These are phyloP conservation scores for Forsythia suspensa DNA, from an alignment of 257 asterid species.

Conservation along the genomic window DNA sequence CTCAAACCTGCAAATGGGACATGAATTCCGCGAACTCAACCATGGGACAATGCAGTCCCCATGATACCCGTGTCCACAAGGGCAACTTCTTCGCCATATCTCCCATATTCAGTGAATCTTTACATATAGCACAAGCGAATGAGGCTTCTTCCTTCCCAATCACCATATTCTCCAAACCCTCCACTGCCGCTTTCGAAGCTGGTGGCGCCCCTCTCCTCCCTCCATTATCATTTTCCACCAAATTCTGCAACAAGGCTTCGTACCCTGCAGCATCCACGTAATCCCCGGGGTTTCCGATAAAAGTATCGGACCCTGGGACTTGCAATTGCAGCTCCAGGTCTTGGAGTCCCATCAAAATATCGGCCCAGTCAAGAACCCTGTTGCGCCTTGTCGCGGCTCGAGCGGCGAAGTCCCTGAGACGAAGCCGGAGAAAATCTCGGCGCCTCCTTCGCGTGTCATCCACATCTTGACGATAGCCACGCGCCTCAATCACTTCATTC, in stretches of 20 bases:
- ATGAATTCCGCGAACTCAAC: constrained; percentile 80
- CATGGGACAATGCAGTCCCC: constrained; percentile 80
- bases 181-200: constrained; percentile 70
- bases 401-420: constrained; percentile 62
- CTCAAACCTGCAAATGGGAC: constrained; percentile 95
- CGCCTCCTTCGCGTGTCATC: constrained; percentile 47
- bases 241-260: constrained; percentile 71
- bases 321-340: constrained; percentile 74
- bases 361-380: constrained; percentile 86
- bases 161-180: constrained; percentile 53
- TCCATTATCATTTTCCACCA: constrained; percentile 72
- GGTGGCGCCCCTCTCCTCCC: constrained; percentile 90
- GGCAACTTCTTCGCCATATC: constrained; percentile 71
- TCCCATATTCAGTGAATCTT: constrained; percentile 65
- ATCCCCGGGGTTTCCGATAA: constrained; percentile 89
- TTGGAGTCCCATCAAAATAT: constrained; percentile 80
- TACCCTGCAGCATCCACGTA: constrained; percentile 88
- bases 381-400: constrained; percentile 64
- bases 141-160: constrained; percentile 46
- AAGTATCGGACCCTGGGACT: constrained; percentile 61
- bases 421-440: constrained; percentile 54
- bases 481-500: constrained; percentile 39
- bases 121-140: constrained; percentile 74
- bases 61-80: constrained; percentile 88
- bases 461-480: constrained; percentile 34